phyloP scores from a whole-genome alignment of 441 rosid species.

The Bocquillonia castaneifolia region DNA sequence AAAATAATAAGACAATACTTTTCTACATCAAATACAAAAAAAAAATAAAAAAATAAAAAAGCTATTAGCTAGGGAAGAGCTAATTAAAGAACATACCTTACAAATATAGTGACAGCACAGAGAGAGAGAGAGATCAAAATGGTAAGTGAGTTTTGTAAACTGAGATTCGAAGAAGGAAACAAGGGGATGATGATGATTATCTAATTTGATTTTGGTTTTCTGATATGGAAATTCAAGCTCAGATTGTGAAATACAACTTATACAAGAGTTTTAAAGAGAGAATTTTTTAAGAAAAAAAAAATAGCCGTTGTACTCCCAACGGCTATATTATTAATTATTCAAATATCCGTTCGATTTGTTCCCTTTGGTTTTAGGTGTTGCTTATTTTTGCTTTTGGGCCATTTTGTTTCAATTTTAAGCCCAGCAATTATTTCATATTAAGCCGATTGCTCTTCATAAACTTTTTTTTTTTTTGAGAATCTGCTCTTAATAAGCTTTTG shows the following conservation, averaged over 20 bases:
- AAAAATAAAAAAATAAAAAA: background rate
- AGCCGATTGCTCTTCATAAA: background rate
- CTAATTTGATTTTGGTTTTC: background rate
- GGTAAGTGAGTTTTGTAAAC: background rate
- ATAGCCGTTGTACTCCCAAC: constrained; percentile 28
- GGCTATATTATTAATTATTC: constrained; percentile 26
- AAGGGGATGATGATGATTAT: background rate
- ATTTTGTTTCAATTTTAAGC: background rate
- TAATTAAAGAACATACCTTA: constrained; percentile 3
- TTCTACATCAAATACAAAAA: background rate
- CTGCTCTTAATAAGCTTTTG: too few relatives aligned
- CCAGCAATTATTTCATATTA: background rate
- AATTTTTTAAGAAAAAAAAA: background rate
- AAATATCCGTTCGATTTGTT: too few relatives aligned
- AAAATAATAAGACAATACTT: background rate
- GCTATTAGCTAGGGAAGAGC: too few relatives aligned
- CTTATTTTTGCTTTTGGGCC: background rate
- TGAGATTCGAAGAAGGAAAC: constrained; percentile 17
- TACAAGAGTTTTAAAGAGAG: background rate
- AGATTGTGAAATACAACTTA: constrained; percentile 2
- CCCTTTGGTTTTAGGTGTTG: too few relatives aligned
- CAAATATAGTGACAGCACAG: background rate
- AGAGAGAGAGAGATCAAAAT: constrained; percentile 9
- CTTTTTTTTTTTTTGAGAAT: too few relatives aligned
- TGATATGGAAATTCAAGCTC: constrained; percentile 18